These are phyloP conservation scores for Phascolomyces articulosus DNA, from an alignment of 371 early-diverging fungal species.

Conservation along the genomic window DNA sequence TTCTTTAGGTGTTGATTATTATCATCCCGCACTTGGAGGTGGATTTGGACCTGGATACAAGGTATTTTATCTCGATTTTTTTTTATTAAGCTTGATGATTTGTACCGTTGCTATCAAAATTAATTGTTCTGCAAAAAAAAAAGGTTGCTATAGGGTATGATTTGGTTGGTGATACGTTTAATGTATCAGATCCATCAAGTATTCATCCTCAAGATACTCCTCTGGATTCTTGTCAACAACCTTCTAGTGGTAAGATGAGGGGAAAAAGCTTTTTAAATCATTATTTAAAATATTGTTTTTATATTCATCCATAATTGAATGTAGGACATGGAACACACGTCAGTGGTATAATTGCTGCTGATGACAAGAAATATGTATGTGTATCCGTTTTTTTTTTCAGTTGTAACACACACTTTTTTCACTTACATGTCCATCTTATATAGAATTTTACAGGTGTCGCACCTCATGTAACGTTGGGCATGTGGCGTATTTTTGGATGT, in stretches of 20 bases:
- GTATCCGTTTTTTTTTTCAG: no score
- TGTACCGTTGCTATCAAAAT: no score
- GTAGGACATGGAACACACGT: slow-evolving; percentile 67
- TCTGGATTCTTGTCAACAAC: slow-evolving; percentile 7
- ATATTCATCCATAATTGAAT: neutral
- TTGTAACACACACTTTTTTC: no score
- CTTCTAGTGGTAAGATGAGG: slow-evolving; percentile 8
- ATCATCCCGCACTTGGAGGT: slow-evolving; percentile 70
- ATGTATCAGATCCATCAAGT: slow-evolving; percentile 6
- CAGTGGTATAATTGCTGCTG: slow-evolving; percentile 66
- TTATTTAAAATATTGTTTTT: neutral
- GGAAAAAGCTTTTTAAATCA: no score
- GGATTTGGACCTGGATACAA: slow-evolving; percentile 51
- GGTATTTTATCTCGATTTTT: slow-evolving; percentile 2
- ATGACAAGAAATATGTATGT: slow-evolving; percentile 39
- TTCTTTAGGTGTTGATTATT: slow-evolving; percentile 64
- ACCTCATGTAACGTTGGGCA: slow-evolving; percentile 63
- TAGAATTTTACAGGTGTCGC: slow-evolving; percentile 67
- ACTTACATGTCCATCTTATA: no score
- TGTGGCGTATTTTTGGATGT: slow-evolving; percentile 75
- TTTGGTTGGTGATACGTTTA: slow-evolving; percentile 47
- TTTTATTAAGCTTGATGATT: no score
- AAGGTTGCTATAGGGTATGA: slow-evolving; percentile 54
- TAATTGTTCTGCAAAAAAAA: neutral
- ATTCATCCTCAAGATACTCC: slow-evolving; percentile 8